Evolutionary conservation across 2,329 filamentous ascomycete species (phyloP), one percentile per base, ranked within the genome.

Genomic region (Cladorrhinum sp.): DNA sequence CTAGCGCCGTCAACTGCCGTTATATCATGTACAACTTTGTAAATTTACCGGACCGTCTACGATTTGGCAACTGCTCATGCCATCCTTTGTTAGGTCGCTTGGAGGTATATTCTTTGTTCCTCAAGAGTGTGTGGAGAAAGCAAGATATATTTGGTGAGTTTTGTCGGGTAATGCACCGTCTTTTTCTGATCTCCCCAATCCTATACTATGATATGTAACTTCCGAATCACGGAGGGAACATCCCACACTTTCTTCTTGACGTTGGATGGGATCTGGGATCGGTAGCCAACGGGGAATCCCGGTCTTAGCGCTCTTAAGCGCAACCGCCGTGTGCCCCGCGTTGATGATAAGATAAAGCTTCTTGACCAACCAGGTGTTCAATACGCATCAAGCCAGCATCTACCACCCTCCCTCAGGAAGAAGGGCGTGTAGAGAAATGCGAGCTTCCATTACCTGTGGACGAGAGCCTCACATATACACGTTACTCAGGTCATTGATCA

Each of bases 321-420:
- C 60, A 55, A 61, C 48, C 55, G 57, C 56, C 38, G 29, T 12
- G 22, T 51, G 48, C 58, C 65, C 63, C 62, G 60, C 62, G 58
- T 54, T 27, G n/a, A 18, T 52, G 66, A 67, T 67, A 67, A 68
- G 66, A 66, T 67, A 68, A 67, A 59, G 64, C 64, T 57, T 64
- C 63, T 66, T 63, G 65, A 68, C 62, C 66, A 62, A 53, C 38
- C 50, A 49, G n/a, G 50, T 32, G 27, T 41, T 52, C 23, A 2
- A 20, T 12, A 45, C 9, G 13, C 38, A 50, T 38, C 24, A 7
- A 36, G 45, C 23, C 38, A 52, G 48, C 49, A 56, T 51, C 29
- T 32, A 29, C 22, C 36, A 50, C n/a, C 25, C 38, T 29, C 32
- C 27, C 45, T 51, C 49, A n/a, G 38, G n/a, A n/a, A n/a, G n/a